Percentiles rank a stretch among this genome's conserved stretches.
Conservation (phyloP, 768 basidiomycete species). For the Boletus rubroflammeus region DNA sequence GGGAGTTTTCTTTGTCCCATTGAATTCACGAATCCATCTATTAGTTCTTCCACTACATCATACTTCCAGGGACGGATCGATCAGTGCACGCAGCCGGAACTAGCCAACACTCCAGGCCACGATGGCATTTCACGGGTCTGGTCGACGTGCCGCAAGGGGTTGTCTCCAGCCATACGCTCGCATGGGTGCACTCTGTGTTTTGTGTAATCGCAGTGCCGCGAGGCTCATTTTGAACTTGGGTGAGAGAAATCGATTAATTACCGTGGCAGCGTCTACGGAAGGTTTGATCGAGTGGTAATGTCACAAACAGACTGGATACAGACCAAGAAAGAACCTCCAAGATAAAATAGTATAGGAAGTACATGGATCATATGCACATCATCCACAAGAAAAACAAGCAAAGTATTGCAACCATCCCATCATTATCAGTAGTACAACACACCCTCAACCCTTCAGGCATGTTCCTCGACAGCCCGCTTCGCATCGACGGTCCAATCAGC, state of each 20-base stretch:
- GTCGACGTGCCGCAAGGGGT: not conserved
- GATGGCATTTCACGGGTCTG: too few relatives aligned
- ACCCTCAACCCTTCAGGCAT: not conserved
- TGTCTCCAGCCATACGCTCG: constrained; percentile 25
- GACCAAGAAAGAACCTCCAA: not conserved
- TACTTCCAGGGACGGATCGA: too few relatives aligned
- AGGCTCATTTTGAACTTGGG: constrained; percentile 18
- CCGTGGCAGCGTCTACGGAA: not conserved
- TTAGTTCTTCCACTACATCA: not conserved
- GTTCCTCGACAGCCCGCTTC: not conserved
- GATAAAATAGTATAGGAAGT: not conserved
- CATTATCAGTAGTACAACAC: not conserved
- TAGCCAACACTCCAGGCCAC: too few relatives aligned
- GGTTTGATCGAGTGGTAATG: too few relatives aligned
- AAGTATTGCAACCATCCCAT: not conserved
- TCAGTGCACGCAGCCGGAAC: too few relatives aligned
- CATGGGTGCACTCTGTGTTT: too few relatives aligned
- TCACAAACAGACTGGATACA: not conserved
- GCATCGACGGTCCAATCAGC: constrained; percentile 8
- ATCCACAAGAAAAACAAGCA: not conserved
- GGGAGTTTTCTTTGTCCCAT: not conserved
- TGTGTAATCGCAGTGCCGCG: too few relatives aligned
- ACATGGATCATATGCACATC: not conserved
- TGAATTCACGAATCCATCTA: not conserved
- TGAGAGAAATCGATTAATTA: constrained; percentile 30